These are phyloP conservation scores for Cicer bijugum DNA, from an alignment of 306 rosid species.

Conservation along the genomic window DNA sequence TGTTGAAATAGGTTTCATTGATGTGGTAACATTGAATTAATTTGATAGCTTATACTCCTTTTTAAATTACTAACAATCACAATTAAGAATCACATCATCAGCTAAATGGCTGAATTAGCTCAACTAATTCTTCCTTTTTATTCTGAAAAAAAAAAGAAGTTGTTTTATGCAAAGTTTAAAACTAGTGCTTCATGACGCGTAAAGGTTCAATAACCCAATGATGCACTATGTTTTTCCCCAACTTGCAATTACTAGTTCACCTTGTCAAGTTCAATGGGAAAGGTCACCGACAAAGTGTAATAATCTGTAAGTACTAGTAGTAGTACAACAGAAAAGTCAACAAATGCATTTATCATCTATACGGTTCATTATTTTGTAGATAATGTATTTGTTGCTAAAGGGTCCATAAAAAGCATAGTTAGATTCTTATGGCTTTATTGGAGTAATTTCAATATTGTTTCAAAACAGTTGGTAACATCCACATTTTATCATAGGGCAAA, in stretches of 20 bases:
- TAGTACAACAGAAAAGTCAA: conserved; percentile 43
- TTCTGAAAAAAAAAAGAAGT: background rate
- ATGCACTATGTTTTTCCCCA: conserved; percentile 18
- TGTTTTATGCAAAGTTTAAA: conserved; percentile 23
- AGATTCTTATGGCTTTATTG: conserved; percentile 15
- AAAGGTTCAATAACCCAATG: conserved; percentile 39
- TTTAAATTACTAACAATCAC: conserved; percentile 35
- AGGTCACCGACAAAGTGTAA: conserved; percentile 38
- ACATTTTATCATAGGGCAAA: background rate
- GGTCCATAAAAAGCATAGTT: conserved; percentile 26
- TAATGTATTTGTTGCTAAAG: conserved; percentile 22
- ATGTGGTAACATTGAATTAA: conserved; percentile 33
- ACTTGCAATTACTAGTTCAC: conserved; percentile 32
- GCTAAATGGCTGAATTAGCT: conserved; percentile 45
- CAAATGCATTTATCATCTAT: conserved; percentile 42
- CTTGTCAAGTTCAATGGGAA: conserved; percentile 22
- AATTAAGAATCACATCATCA: conserved; percentile 35
- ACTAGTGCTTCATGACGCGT: background rate
- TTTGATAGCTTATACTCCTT: conserved; percentile 16
- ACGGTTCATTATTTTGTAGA: conserved; percentile 24
- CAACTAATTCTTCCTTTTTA: conserved; percentile 41
- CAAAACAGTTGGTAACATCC: background rate
- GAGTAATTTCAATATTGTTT: conserved; percentile 12
- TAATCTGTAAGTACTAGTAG: background rate
- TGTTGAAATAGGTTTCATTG: conserved; percentile 38